Evolutionary conservation across 2,329 filamentous ascomycete species (phyloP).

Genomic region (Epichloe sp.): DNA sequence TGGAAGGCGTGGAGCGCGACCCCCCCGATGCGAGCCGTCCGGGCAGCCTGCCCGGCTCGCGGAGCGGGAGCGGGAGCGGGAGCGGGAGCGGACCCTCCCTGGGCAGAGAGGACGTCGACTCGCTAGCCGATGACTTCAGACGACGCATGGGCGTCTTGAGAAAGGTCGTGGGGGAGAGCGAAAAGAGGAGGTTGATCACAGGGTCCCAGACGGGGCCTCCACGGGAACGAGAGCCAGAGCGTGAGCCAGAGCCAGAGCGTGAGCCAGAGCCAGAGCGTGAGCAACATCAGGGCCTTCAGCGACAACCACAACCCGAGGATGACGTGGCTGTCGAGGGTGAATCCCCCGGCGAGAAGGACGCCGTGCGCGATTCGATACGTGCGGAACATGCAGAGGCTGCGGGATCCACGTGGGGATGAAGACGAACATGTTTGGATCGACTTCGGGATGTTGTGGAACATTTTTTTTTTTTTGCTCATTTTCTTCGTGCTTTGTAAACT

Average conservation of each 20-base stretch:
- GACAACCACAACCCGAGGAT: no score
- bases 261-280: neutral
- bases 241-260: neutral
- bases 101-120: constrained; percentile 33
- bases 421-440: neutral
- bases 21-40: constrained; percentile 12
- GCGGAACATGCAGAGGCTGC: neutral
- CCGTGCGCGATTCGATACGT: neutral
- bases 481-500: neutral
- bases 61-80: constrained; percentile 15
- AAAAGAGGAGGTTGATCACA: constrained; percentile 26
- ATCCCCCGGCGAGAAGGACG: neutral
- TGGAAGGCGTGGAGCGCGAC: constrained; percentile 27
- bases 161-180: constrained; percentile 39
- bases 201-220: neutral
- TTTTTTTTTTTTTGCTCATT: no score
- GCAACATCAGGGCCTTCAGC: neutral
- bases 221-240: neutral
- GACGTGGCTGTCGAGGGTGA: neutral
- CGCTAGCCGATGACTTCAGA: constrained; percentile 43
- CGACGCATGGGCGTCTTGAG: constrained; percentile 41
- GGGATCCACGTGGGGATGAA: neutral
- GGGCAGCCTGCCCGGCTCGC: constrained; percentile 15
- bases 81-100: constrained; percentile 17
- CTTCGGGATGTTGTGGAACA: no score